phyloP scores from a whole-genome alignment of 2,329 filamentous ascomycete species.

The Sclerotinia sclerotiorum region DNA sequence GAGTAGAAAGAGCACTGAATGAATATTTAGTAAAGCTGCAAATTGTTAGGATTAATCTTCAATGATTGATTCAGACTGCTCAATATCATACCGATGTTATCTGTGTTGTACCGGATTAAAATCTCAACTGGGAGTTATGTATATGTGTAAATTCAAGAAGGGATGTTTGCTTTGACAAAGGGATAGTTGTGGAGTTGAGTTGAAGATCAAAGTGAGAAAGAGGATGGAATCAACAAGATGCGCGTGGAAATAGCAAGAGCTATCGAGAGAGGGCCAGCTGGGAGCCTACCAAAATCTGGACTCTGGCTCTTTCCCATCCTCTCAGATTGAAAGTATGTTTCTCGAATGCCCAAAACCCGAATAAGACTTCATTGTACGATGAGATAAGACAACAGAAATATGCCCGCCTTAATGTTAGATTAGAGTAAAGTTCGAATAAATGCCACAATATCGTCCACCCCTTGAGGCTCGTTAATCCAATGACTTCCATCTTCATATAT shows the following conservation, averaged over 20 bases:
- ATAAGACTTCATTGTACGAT: neutral
- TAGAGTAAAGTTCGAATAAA: neutral
- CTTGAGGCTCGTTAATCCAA: conserved; percentile 46
- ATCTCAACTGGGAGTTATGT: neutral
- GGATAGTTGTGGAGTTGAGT: neutral
- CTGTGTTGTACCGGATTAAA: too few species aligned
- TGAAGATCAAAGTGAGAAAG: neutral
- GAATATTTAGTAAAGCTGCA: too few species aligned
- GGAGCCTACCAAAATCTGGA: neutral
- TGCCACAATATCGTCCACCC: conserved; percentile 44
- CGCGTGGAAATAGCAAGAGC: neutral
- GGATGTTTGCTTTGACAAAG: neutral
- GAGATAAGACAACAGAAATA: too few species aligned
- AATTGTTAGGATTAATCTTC: too few species aligned
- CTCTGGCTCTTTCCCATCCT: neutral
- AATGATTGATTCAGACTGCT: too few species aligned
- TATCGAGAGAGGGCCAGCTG: neutral
- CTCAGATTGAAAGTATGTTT: neutral
- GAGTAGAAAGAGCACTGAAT: too few species aligned
- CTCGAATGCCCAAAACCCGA: neutral
- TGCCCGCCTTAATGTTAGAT: too few species aligned
- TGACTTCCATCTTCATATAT: conserved; percentile 46
- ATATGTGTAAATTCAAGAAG: neutral
- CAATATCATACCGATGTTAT: too few species aligned
- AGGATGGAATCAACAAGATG: neutral